Evolutionary conservation across 768 basidiomycete genomes (phyloP).

Genomic region (Pholiota conissans): DNA sequence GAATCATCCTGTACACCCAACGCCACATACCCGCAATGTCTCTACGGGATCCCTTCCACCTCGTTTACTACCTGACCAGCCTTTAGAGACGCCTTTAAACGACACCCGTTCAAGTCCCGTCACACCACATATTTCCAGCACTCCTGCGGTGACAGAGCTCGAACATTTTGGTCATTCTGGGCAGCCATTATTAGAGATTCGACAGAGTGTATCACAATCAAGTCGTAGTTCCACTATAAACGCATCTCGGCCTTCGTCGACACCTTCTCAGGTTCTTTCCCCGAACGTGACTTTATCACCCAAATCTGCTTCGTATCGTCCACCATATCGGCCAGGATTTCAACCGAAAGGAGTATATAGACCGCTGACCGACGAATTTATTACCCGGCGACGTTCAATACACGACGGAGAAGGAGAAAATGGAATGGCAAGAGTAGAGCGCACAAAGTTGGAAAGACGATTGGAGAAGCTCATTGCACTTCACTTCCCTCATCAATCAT

Average conservation of each 20-base stretch:
- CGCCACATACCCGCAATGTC: conserved; percentile 21
- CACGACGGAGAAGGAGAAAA: conserved; percentile 37
- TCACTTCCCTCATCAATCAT: conserved; percentile 52
- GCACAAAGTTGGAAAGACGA: conserved; percentile 80
- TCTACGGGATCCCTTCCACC: conserved; percentile 27
- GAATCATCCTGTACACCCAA: conserved; percentile 13
- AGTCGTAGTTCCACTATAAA: not conserved
- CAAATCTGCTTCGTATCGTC: conserved; percentile 68
- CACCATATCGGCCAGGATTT: conserved; percentile 88
- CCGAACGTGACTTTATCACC: conserved; percentile 7
- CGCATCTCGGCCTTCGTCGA: not conserved
- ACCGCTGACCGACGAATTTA: conserved; percentile 81
- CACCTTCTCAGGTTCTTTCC: conserved; percentile 10
- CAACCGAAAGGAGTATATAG: conserved; percentile 87
- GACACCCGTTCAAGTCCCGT: not conserved
- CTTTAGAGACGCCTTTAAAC: not conserved
- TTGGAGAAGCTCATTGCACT: conserved; percentile 84
- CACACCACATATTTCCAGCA: not conserved
- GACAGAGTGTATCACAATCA: not conserved
- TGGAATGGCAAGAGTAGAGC: conserved; percentile 63
- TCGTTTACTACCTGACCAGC: not conserved
- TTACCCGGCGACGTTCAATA: conserved; percentile 42
- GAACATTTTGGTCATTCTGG: not conserved
- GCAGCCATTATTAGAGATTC: not conserved
- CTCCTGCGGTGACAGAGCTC: not conserved